Conservation (phyloP, 2,329 filamentous ascomycete genomes). For the Colletotrichum scovillei region DNA sequence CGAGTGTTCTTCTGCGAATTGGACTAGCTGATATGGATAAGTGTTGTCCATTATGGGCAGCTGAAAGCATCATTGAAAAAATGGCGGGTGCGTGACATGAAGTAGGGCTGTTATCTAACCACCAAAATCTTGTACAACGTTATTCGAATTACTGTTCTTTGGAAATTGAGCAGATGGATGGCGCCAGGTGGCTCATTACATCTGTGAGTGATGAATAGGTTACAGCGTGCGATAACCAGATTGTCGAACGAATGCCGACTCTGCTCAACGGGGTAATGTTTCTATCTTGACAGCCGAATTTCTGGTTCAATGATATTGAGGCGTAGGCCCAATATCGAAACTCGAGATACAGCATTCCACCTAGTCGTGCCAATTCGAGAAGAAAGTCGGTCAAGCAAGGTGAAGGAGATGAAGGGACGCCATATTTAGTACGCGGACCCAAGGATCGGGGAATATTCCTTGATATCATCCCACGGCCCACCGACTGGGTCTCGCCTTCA, state of each 20-base stretch:
- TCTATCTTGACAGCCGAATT: background rate
- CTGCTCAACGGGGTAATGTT: background rate
- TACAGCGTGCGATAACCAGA: background rate
- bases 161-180: background rate
- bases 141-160: background rate
- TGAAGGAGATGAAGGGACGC: constrained; percentile 22
- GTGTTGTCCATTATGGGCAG: background rate
- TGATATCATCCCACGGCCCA: background rate
- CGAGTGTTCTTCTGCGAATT: background rate
- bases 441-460: constrained; percentile 7
- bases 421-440: constrained; percentile 2
- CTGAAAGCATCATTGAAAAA: background rate
- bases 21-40: background rate
- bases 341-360: background rate
- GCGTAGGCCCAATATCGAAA: background rate
- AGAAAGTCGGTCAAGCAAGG: background rate
- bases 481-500: background rate
- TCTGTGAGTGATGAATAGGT: background rate
- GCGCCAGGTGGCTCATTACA: background rate
- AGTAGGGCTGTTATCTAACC: background rate
- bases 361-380: background rate
- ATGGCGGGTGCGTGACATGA: background rate
- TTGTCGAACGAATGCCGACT: background rate
- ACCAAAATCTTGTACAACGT: background rate
- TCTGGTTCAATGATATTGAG: background rate